Conservation (phyloP, 441 rosid genomes). For the Isatis lusitanica region DNA sequence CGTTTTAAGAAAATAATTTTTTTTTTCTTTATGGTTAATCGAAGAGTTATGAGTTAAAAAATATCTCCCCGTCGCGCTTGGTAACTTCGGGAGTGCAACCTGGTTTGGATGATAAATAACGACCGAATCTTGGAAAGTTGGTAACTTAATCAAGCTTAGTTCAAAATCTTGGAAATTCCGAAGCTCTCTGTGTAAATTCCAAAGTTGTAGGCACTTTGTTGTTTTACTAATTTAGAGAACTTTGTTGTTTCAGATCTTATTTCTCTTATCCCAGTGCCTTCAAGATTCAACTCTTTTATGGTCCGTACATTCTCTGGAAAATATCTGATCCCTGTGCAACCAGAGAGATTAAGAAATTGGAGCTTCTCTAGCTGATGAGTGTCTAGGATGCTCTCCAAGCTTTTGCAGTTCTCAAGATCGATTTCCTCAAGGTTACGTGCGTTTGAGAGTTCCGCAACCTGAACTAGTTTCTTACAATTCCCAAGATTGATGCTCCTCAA, state of each 20-base stretch:
- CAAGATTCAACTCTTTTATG: not conserved
- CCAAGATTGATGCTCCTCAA: not conserved
- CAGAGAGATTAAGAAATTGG: not conserved
- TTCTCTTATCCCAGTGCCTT: not conserved
- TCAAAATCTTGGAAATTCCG: not conserved
- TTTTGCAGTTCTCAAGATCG: conserved; percentile 8
- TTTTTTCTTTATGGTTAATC: too few relatives aligned
- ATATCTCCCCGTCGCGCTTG: too few relatives aligned
- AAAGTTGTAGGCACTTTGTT: not conserved
- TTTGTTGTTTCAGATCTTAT: not conserved
- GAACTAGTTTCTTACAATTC: not conserved
- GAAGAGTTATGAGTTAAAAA: too few relatives aligned
- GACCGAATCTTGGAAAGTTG: too few relatives aligned
- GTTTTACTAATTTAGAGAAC: not conserved
- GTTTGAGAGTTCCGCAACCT: not conserved
- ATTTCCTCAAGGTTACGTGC: not conserved
- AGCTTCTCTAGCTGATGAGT: not conserved
- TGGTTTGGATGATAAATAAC: too few relatives aligned
- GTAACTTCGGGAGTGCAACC: too few relatives aligned
- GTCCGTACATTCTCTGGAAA: not conserved
- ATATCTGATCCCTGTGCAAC: not conserved
- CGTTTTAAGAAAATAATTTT: too few relatives aligned
- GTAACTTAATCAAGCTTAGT: not conserved
- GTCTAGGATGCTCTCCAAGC: not conserved
- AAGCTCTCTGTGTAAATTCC: not conserved